Base-by-base conservation (phyloP, 495 filamentous ascomycete species). In the Penicillium verhagenii region DNA sequence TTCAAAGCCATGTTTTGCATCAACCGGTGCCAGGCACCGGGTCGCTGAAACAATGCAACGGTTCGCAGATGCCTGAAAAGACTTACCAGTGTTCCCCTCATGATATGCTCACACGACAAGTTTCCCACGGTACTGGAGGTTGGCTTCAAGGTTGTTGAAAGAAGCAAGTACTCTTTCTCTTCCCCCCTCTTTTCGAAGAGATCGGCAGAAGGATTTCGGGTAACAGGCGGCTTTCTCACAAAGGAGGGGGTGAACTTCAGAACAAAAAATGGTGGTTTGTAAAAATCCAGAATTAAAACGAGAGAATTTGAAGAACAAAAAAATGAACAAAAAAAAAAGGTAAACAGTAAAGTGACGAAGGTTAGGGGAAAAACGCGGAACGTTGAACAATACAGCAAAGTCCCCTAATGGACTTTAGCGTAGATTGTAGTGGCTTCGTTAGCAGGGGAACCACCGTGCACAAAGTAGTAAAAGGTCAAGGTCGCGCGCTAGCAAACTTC, bases 101-200 rank as follows among this genome's bases (percentile, higher is more conserved):
- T 45, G 40, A 20, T 39, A 37, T 43, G 21, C 42, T 45, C 42
- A 45, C 42, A 45, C 42, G 42, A 45, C 42, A 25, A 21, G 13
- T 16, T 45, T 19, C 11, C 10, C 42, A 45, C 23, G 0, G 21
- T 19, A 14, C 5, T 24, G 13, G 42, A 45, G n/a, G 42, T 25
- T 26, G 42, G 18, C 16, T 19, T n/a, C 21, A 13, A 7, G 23
- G 1, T n/a, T 18, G 43, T 48, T 35, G 24, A 25, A 28, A 47
- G 23, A n/a, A 7, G 19, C 38, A 23, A n/a, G n/a, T n/a, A n/a
- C n/a, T n/a, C n/a, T 24, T 47, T 45, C 7, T 10, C 10, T 54
- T 25, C 60, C 61, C 57, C 57, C 55, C 56, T 59, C 60, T 65
- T 59, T 52, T 51, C 48, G 56, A 35, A 43, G 50, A 35, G 49